phyloP scores from a whole-genome alignment of 441 rosid genomes.

The Populus hybrid region DNA sequence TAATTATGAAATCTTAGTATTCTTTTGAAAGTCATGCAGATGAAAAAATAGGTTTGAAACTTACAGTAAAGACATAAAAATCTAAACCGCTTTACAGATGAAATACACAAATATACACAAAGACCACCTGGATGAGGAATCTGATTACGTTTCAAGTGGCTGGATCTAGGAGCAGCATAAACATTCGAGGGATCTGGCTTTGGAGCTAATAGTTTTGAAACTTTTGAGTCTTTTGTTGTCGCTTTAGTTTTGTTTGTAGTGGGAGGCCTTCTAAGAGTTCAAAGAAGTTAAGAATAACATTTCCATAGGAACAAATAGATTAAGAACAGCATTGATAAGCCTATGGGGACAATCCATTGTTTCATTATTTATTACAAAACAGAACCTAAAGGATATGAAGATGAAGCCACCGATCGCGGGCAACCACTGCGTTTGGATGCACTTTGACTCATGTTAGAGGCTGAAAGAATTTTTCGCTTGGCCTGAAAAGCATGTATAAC shows the following conservation, averaged over 20 bases:
- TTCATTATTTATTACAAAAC: not conserved
- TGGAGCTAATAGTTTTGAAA: conserved; percentile 39
- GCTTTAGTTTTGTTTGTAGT: conserved; percentile 35
- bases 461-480: conserved; percentile 52
- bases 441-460: conserved; percentile 50
- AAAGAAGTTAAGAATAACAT: conserved; percentile 60
- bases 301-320: conserved; percentile 14
- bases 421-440: conserved; percentile 69
- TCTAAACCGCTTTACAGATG: not conserved
- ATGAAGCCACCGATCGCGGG: conserved; percentile 50
- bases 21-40: not conserved
- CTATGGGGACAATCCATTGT: conserved; percentile 8
- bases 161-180: conserved; percentile 37
- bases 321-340: conserved; percentile 8
- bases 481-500: conserved; percentile 38
- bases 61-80: not conserved
- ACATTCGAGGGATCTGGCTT: conserved; percentile 34
- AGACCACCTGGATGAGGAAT: conserved; percentile 51
- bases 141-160: conserved; percentile 36
- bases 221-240: conserved; percentile 42
- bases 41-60: conserved; percentile 6
- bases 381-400: conserved; percentile 77
- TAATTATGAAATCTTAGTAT: not conserved
- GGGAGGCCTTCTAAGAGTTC: conserved; percentile 64
- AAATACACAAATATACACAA: no score